Percentiles rank a stretch among this genome's conserved stretches.
Evolutionary conservation across 2,329 filamentous ascomycete genomes (phyloP).

Genomic region (Ascosphaera apis): DNA sequence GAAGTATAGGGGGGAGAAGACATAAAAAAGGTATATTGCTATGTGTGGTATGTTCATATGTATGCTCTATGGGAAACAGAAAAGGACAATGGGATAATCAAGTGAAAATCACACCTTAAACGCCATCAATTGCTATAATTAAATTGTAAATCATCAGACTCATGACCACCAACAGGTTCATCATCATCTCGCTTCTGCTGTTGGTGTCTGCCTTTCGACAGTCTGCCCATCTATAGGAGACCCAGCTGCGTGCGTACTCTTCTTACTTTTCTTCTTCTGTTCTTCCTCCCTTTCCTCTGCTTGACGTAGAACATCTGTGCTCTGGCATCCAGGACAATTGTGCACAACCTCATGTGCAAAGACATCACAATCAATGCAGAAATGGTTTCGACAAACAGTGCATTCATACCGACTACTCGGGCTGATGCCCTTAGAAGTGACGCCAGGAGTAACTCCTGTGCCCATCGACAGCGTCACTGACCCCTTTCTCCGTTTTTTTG

Average conservation of each 20-base stretch:
- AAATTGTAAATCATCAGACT: neutral
- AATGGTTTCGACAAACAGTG: conserved; percentile 66
- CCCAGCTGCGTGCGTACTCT: no score
- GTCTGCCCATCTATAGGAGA: no score
- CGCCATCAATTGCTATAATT: neutral
- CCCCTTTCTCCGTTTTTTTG: conserved; percentile 10
- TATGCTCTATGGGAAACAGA: neutral
- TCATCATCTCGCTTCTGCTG: no score
- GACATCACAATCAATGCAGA: conserved; percentile 95
- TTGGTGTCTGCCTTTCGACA: no score
- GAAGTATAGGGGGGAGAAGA: neutral
- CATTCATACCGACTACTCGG: conserved; percentile 80
- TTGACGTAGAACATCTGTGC: conserved; percentile 9
- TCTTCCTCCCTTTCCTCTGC: neutral
- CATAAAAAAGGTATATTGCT: neutral
- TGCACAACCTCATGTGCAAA: conserved; percentile 87
- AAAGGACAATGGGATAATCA: neutral
- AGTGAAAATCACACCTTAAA: neutral
- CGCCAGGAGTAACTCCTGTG: conserved; percentile 1
- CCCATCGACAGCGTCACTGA: neutral
- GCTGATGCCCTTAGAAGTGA: conserved; percentile 39
- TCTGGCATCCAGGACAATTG: conserved; percentile 80
- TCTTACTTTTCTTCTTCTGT: neutral
- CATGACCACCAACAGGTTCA: no score
- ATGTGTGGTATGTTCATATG: neutral